phyloP scores from a whole-genome alignment of 441 rosid species.

The Brassica hybrid region DNA sequence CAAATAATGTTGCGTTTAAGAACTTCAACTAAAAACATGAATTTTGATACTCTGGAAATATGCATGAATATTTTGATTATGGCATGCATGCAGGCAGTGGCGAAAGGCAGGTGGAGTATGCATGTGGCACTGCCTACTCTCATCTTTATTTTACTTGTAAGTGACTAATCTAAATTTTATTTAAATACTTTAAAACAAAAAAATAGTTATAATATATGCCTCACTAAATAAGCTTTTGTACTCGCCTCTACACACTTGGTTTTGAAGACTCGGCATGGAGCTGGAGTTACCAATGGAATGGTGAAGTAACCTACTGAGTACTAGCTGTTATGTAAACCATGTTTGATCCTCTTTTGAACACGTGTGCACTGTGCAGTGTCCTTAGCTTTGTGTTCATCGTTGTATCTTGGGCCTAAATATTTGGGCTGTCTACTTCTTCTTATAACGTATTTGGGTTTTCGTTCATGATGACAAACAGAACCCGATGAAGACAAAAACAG shows the following conservation, averaged over 20 bases:
- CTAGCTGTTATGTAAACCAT: neutral
- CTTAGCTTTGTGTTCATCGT: neutral
- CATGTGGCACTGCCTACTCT: neutral
- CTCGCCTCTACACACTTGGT: neutral
- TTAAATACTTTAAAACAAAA: neutral
- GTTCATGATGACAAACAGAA: neutral
- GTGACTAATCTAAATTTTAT: too few species aligned
- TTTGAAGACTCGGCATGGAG: neutral
- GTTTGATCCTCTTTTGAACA: neutral
- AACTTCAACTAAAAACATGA: neutral
- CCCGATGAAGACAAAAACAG: conserved; percentile 7
- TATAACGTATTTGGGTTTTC: neutral
- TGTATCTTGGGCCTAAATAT: neutral
- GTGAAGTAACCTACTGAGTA: neutral
- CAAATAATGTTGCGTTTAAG: neutral
- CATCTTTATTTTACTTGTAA: neutral
- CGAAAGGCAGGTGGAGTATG: neutral
- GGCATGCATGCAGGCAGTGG: neutral
- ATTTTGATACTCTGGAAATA: neutral
- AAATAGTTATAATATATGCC: neutral
- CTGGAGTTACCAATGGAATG: neutral
- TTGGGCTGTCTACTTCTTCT: neutral
- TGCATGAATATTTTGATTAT: neutral
- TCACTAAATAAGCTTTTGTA: neutral
- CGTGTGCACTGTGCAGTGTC: too few species aligned